Percentiles rank a stretch among this genome's conserved stretches.
Conservation (phyloP, 768 basidiomycete species). For the Holtermanniella nyarrowii region DNA sequence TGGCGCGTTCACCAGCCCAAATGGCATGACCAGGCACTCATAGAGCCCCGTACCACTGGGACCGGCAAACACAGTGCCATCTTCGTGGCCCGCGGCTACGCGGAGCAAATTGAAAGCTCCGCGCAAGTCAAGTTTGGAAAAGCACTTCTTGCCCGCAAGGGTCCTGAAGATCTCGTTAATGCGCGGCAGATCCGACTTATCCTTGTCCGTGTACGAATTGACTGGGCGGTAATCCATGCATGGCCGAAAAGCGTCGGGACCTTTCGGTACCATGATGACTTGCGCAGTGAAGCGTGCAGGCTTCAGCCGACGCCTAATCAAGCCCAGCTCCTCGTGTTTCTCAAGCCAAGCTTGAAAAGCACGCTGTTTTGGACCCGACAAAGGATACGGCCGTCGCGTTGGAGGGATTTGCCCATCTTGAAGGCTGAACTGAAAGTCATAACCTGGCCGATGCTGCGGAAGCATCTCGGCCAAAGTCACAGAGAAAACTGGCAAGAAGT, state of each 20-base stretch:
- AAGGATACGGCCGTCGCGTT: conserved; percentile 41
- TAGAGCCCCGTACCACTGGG: conserved; percentile 19
- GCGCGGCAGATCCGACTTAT: conserved; percentile 22
- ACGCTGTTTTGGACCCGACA: conserved; percentile 38
- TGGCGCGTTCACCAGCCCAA: conserved; percentile 26
- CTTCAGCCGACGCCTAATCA: background rate
- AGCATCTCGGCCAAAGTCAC: conserved; percentile 6
- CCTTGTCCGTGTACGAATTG: conserved; percentile 17
- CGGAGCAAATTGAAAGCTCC: conserved; percentile 45
- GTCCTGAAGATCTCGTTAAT: conserved; percentile 17
- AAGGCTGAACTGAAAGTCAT: conserved; percentile 8
- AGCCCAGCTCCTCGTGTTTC: conserved; percentile 35
- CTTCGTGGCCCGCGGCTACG: conserved; percentile 43
- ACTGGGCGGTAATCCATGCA: conserved; percentile 41
- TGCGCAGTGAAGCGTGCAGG: conserved; percentile 14
- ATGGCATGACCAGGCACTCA: conserved; percentile 23
- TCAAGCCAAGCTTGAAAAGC: conserved; percentile 42
- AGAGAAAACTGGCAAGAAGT: conserved; percentile 8
- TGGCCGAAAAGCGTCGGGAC: conserved; percentile 36
- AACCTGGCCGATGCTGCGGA: conserved; percentile 7
- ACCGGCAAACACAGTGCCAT: conserved; percentile 45
- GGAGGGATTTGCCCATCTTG: conserved; percentile 14
- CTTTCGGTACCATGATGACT: conserved; percentile 41
- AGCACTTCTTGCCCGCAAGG: conserved; percentile 11
- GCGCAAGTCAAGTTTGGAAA: conserved; percentile 39